Evolutionary conservation across 805 yeast species (phyloP).

Genomic region (Komagataella populi): DNA sequence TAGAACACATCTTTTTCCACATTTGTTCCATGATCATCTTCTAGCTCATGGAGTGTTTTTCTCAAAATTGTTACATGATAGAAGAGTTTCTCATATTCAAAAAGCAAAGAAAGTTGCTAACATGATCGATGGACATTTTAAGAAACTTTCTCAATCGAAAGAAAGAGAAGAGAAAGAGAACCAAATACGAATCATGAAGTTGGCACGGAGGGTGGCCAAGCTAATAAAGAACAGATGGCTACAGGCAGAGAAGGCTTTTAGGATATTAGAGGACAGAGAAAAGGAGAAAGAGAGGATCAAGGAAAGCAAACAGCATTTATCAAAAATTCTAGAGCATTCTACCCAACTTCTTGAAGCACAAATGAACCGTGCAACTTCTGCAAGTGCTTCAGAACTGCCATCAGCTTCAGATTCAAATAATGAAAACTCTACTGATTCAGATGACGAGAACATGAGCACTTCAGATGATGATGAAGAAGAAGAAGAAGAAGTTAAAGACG

Average conservation of each 20-base stretch:
- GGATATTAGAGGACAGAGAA: conserved; percentile 60
- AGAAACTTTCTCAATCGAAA: conserved; percentile 75
- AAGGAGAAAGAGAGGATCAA: conserved; percentile 68
- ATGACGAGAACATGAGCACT: conserved; percentile 4
- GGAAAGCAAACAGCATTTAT: conserved; percentile 76
- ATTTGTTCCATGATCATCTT: conserved; percentile 53
- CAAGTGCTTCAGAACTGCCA: conserved; percentile 4
- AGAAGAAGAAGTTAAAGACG: conserved; percentile 10
- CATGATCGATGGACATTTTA: conserved; percentile 80
- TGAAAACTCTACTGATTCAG: conserved; percentile 1
- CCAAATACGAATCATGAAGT: conserved; percentile 50
- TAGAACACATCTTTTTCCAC: conserved; percentile 12
- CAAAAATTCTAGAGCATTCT: conserved; percentile 82
- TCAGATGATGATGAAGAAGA: conserved; percentile 9
- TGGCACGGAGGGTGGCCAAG: conserved; percentile 73
- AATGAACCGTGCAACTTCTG: conserved; percentile 26
- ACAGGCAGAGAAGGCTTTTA: conserved; percentile 72
- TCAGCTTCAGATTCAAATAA: conserved; percentile 2
- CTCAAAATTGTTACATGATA: conserved; percentile 56
- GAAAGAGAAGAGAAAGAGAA: conserved; percentile 68
- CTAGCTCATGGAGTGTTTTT: conserved; percentile 63
- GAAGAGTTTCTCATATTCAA: conserved; percentile 49
- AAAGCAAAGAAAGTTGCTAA: conserved; percentile 60
- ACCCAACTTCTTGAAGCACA: conserved; percentile 85
- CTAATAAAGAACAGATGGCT: conserved; percentile 88